Base-by-base conservation (phyloP, 768 basidiomycete genomes). In the Russula sp. region DNA sequence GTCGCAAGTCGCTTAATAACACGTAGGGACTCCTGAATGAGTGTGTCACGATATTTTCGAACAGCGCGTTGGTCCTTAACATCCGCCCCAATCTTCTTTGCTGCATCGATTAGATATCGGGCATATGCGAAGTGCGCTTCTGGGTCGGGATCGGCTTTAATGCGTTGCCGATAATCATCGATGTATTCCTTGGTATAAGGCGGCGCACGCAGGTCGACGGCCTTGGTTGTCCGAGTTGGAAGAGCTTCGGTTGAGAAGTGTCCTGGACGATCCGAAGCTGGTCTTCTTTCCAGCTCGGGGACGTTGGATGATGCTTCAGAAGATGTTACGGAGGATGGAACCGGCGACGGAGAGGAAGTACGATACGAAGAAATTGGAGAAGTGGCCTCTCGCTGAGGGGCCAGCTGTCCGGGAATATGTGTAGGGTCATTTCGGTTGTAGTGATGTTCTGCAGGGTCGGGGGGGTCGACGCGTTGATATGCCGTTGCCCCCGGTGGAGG, bases 61-160 rank as follows among this genome's bases (percentile, higher is more conserved):
- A 92, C 92, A 20, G 86, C 81, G 30, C 92, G 87, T 72, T 90
- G 87, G 69, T 94, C 90, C 68, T 82, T 87, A 8, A 86, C 83
- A 32, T 83, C 80, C 11, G 81, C 77, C 20, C 92, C 85, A 67
- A 98, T 87, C 75, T 94, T 89, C 78, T 92, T 94, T 16, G 97
- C 97, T 34, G 97, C 97, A 71, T 98, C 97, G 73, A 99, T 94
- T 64, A 99, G 86, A 74, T 98, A 99, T 77, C 96, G 98, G n/a
- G 95, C 92, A 73, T 97, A 99, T 28, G 89, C 79, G 75, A 98
- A 98, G 74, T 98, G 97, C 28, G 95, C 92, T 75, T 98, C 97
- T 0, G 96, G 96, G 73, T 99, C 97, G 2, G 95, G 95, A 75
- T 99, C 97, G 32, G 85, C 89, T 76, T 98, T 98, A 78, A 99